Evolutionary conservation across 441 rosid genomes (phyloP), one percentile per base, ranked within the genome.

Genomic region (Jatropha podagrica): DNA sequence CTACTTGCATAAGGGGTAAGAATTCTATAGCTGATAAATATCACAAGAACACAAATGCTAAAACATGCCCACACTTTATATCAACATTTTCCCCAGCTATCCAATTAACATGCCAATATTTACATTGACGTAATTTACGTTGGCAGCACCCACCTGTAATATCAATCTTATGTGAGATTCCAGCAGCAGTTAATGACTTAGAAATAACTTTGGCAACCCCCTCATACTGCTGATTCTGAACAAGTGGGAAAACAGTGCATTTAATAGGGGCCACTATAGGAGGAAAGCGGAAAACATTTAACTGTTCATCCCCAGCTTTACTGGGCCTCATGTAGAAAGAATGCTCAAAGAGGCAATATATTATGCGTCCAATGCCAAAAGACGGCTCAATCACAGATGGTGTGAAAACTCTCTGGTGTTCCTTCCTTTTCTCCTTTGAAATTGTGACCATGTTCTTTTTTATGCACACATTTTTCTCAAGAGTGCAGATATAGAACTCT

Each of bases 361-460:
- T 88, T 46, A 91, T 91, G 61, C 95, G 81, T 8, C 92, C 95
- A 77, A 91, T 86, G 71, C 95, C 93, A 66, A 91, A 87, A 17
- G 95, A 89, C 11, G 95, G 93, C 69, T 91, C 95, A 52, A 91
- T 86, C 54, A 91, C 95, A 7, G 95, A 89, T 17, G 95, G 93
- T 3, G 91, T 89, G 77, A 91, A 91, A 67, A 84, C 88, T 69
- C 95, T 83, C 80, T 89, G 93, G 74, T 91, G 89, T 77, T 87
- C 93, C 74, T 86, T 87, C 88, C 81, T 87, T 77, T 84, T 89
- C 88, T 89, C 88, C 87, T 89, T 91, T n/a, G 90, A 85, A 77
- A 91, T 91, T n/a, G 82, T 58, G 54, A 91, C 85, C 95, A 91
- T 89, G 74, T 68, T 88, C 84, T 83, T 86, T 85, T 81, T 89